Conservation (phyloP, 2,329 filamentous ascomycete species). For the Pseudogymnoascus sp. region DNA sequence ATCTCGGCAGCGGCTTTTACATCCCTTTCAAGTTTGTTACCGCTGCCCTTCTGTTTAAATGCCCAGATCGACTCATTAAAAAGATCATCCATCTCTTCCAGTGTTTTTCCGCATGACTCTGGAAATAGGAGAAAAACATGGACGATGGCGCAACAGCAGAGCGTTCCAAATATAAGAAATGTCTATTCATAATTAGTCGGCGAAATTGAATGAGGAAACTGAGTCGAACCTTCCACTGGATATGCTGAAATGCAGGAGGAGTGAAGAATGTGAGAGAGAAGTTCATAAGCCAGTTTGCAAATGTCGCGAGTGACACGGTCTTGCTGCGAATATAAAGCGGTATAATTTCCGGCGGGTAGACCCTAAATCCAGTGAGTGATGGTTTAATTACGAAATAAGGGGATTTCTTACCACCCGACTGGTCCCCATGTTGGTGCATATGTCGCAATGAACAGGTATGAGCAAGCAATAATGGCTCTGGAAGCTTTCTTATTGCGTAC, state of each 20-base stretch:
- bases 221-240: slow-evolving; percentile 41
- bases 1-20: not conserved
- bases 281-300: slow-evolving; percentile 67
- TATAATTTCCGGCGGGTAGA: slow-evolving; percentile 58
- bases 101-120: slow-evolving; percentile 60
- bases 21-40: slow-evolving; percentile 4
- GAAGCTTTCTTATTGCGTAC: slow-evolving; percentile 44
- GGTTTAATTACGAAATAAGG: not conserved
- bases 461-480: slow-evolving; percentile 58
- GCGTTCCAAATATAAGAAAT: slow-evolving; percentile 68
- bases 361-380: slow-evolving; percentile 13
- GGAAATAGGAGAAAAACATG: slow-evolving; percentile 59
- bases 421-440: slow-evolving; percentile 51
- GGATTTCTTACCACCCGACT: slow-evolving; percentile 25
- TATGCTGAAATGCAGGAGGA: slow-evolving; percentile 39
- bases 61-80: slow-evolving; percentile 40
- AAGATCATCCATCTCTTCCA: slow-evolving; percentile 66
- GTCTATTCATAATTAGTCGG: slow-evolving; percentile 27
- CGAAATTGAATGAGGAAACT: not conserved
- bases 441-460: slow-evolving; percentile 61
- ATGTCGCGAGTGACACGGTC: slow-evolving; percentile 62
- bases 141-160: slow-evolving; percentile 57
- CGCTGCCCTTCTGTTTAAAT: slow-evolving; percentile 1
- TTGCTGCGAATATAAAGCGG: slow-evolving; percentile 61
- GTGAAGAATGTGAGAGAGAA: slow-evolving; percentile 51